These are phyloP conservation scores for Rhodocollybia butyracea DNA, from an alignment of 768 basidiomycete species.

Conservation along the genomic window DNA sequence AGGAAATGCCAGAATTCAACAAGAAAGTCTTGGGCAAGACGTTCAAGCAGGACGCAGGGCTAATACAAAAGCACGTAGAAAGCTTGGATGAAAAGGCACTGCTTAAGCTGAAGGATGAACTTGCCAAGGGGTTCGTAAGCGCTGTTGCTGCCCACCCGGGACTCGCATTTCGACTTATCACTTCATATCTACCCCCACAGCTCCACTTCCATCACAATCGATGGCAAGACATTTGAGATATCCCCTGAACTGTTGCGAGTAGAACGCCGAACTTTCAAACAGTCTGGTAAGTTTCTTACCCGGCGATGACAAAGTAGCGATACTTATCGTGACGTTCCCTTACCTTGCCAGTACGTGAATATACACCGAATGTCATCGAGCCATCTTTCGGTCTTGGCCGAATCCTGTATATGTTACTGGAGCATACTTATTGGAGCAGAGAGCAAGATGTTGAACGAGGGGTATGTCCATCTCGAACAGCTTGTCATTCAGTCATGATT, in stretches of 20 bases:
- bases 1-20: slow-evolving; percentile 75
- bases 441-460: slow-evolving; percentile 89
- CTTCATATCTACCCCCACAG: neutral
- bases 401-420: slow-evolving; percentile 89
- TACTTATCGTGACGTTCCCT: slow-evolving; percentile 12
- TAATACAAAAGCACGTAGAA: slow-evolving; percentile 60
- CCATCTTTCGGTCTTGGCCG: slow-evolving; percentile 98
- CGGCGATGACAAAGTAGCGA: neutral
- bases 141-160: too few relatives aligned
- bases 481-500: slow-evolving; percentile 13
- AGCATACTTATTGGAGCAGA: slow-evolving; percentile 95
- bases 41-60: slow-evolving; percentile 79
- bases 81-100: slow-evolving; percentile 67
- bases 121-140: slow-evolving; percentile 65
- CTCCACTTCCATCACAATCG: neutral
- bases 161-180: slow-evolving; percentile 10
- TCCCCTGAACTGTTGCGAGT: slow-evolving; percentile 75
- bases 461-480: slow-evolving; percentile 42
- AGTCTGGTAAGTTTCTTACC: slow-evolving; percentile 58
- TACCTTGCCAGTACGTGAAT: slow-evolving; percentile 74
- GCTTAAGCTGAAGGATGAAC: slow-evolving; percentile 61
- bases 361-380: slow-evolving; percentile 96
- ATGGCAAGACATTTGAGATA: slow-evolving; percentile 62
- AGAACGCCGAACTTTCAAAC: slow-evolving; percentile 82
- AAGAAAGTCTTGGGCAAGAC: slow-evolving; percentile 88